Evolutionary conservation across 495 filamentous ascomycete genomes (phyloP).

Genomic region (Penicillium paxilli): DNA sequence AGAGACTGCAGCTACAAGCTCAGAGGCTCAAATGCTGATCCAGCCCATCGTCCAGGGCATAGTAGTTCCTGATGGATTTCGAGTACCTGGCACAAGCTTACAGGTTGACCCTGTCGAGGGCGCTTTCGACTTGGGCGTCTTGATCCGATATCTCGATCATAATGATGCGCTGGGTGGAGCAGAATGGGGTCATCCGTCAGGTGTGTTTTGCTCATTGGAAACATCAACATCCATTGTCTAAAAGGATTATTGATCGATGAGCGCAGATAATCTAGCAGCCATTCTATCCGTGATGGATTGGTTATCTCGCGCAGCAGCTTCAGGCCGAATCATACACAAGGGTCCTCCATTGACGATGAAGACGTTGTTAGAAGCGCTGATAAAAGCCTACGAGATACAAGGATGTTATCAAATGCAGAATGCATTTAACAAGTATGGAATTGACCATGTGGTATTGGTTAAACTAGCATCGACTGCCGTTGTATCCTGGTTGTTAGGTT

Average conservation of each 20-base stretch:
- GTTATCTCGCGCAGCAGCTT: constrained; percentile 24
- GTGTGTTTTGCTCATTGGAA: too few species aligned
- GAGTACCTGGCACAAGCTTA: constrained; percentile 40
- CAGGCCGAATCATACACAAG: constrained; percentile 1
- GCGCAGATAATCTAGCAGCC: constrained; percentile 42
- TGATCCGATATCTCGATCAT: constrained; percentile 48
- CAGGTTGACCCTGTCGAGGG: constrained; percentile 41
- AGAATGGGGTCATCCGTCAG: constrained; percentile 50
- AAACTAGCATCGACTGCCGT: constrained; percentile 44
- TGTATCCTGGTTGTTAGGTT: constrained; percentile 36
- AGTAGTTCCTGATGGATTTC: constrained; percentile 36
- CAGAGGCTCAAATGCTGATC: constrained; percentile 25
- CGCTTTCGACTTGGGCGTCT: constrained; percentile 42
- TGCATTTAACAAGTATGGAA: constrained; percentile 38
- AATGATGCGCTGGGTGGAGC: constrained; percentile 44
- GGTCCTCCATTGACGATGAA: constrained; percentile 29
- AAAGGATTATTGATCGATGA: neutral
- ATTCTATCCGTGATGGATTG: constrained; percentile 41
- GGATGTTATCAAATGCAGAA: constrained; percentile 41
- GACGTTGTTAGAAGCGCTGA: constrained; percentile 34
- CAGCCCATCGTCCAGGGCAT: constrained; percentile 26
- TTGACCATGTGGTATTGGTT: constrained; percentile 49
- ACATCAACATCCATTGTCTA: neutral
- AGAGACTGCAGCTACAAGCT: constrained; percentile 29
- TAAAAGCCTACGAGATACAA: constrained; percentile 52